Base-by-base conservation (phyloP, 306 rosid species). In the Hippophae tibetana region DNA sequence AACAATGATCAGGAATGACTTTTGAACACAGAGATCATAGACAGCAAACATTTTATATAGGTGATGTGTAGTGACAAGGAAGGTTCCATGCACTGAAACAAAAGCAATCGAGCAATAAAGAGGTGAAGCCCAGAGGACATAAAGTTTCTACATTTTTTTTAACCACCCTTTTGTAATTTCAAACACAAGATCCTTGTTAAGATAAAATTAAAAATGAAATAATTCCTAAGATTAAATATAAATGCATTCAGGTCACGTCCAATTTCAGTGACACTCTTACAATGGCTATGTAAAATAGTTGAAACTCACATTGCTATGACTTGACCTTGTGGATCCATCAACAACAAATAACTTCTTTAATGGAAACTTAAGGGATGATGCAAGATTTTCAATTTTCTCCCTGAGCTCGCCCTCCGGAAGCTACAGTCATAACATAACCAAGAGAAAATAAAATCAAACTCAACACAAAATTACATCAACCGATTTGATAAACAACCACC, bases 251-350 rank as follows among this genome's bases (percentile, higher is more conserved):
- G 14, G n/a, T 13, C 38, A 31, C 5, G 3, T 31, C 38, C 38
- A 31, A 31, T 31, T 31, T 31, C 38, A 31, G 38, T 31, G 38
- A 2, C 38, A 31, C 1, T 1, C 38, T 31, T 31, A 31, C 5
- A 31, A 31, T 31, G 38, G 38, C 38, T 31, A 48, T 42, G 14
- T 53, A 66, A 27, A 67, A 61, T 58, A 74, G 54, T 58, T 64
- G 45, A 67, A 70, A 61, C 89, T 87, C 73, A 92, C 98, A 85
- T 92, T 92, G 87, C 98, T 92, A 78, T 92, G 98, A 67, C 96
- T 92, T 67, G 98, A 92, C 79, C 98, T 85, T 52, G 95, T 92
- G 58, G 98, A 92, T 60, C 98, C 98, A 78, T 92, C 98, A 31
- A 92, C 87, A 58, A 92, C 93, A 67, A 92, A 92, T 80, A 92